Base-by-base conservation (phyloP, 208 protist species). In the Trichomonas gallinae region DNA sequence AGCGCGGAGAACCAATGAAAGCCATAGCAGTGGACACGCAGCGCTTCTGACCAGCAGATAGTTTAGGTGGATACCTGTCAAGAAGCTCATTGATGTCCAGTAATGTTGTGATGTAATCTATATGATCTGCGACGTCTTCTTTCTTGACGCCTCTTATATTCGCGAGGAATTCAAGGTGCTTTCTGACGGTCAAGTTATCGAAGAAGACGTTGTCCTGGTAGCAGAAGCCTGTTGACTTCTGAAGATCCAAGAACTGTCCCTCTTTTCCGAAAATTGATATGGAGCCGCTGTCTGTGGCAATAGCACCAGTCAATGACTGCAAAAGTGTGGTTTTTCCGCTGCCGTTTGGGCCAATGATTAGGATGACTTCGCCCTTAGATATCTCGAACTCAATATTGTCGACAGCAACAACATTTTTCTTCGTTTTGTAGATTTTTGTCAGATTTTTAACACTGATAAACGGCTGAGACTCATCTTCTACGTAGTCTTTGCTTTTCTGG, bases 151-250 rank as follows among this genome's bases (percentile, higher is more conserved):
- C 49, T 83, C 63, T 81, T 36, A 96, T 34, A 1, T n/a, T 15
- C 44, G n/a, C 93, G 26, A 82, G 72, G 0, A 96, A 45, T 46
- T 83, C 93, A 40, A 96, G 63, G 46, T 96, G 93, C 72, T 96
- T 48, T 21, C 34, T 2, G 8, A 96, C 42, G 17, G 49, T 34
- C 6, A 96, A 46, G 13, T 26, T 13, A 44, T 42, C 34, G 42
- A 96, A 83, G 13, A 96, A 45, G 21, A 81, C 31, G 42, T 81
- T 96, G 45, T 82, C 46, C 72, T 96, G 93, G 26, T 44, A 81
- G 38, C 45, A 72, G 46, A 48, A 31, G 8, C 93, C 93, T 9
- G 63, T 31, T 15, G 0, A 48, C 44, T 46, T 46, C 63, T 81
- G 93, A 31, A 96, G 10, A 1, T 44, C 49, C 6, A 45, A 42